Evolutionary conservation across 345 rosid genomes (phyloP), one percentile per base, ranked within the genome.

Genomic region (Rhizophora apiculata): DNA sequence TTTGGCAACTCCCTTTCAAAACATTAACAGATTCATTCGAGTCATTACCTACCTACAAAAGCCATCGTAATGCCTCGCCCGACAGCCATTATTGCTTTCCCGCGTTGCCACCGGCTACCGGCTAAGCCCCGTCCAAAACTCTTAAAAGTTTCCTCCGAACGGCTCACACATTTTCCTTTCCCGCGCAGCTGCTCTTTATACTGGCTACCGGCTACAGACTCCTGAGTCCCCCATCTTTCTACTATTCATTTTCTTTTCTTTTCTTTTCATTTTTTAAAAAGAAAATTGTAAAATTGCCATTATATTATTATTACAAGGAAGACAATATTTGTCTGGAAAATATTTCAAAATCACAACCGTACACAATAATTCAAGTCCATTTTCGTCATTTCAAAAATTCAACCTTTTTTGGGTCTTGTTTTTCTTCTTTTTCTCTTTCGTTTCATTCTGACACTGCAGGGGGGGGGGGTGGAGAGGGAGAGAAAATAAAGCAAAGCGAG

Each of bases 331-430:
- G 3, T 43, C 49, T 3, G 18, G 49, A 13, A 43, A 39, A 43
- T 43, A 43, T 43, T 43, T 43, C 49, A 43, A 43, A 43, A n/a
- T 54, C 22, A n/a, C 8, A 19, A 4, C 15, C 59, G 24, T 16
- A 27, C 39, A 8, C 68, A 76, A 76, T 72, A 66, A 76, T 73
- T 26, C 31, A 59, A 18, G 83, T 21, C 65, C 76, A 51, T 27
- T 68, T 55, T 30, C 22, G 84, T 83, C 71, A 81, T 79, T 81
- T 69, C 62, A 4, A 0, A 37, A 9, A 0, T 5, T 9, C n/a
- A 8, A 0, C 22, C 24, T 58, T 46, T 48, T 8, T 31, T 54
- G n/a, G 43, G 1, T 9, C 43, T 57, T 30, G 30, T 16, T 73
- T 71, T 53, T 2, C 6, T 16, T 65, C 70, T 39, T 27, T 11